Evolutionary conservation across 352 stramenopile species (phyloP), one percentile per base, ranked within the genome.

Genomic region (Plasmopara viticola): DNA sequence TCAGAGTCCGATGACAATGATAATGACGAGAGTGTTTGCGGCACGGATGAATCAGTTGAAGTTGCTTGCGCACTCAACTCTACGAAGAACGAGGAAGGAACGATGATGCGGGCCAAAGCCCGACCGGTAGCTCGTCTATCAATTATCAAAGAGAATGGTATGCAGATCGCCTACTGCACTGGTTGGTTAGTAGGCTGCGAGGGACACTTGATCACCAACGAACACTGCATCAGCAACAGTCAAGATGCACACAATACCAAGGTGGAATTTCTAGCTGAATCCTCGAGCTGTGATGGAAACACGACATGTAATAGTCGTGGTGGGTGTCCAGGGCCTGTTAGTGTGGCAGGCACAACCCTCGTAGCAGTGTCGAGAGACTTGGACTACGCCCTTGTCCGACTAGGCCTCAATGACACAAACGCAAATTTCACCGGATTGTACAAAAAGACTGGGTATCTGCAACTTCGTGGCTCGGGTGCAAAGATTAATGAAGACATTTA

Each of bases 151-250:
- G 33, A 46, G 14, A 61, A 65, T 14, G 70, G 66, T 39, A 84
- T 68, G 60, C 57, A 68, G 40, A 56, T 80, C 25, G 75, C 75
- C 52, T 87, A 83, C 49, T 92, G 82, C 48, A 88, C 75, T 6
- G 82, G 82, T 9, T 92, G 74, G 75, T 56, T 92, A 4, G 25
- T 89, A 18, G 82, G 82, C 28, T 84, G 67, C 46, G 75, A 90
- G 35, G 79, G 78, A 10, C 79, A 92, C 52, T 30, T 88, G 34
- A 52, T 92, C 28, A 90, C 82, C 30, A 92, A 92, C 62, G 53
- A 89, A 38, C 82, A 92, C 55, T 92, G 82, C 56, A 89, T 92
- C 43, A 59, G 51, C 6, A 65, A 49, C 13, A 54, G 65, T 38
- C 40, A 29, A 17, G 42, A 84, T 31, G 82, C 82, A 6, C 62